Percentiles rank a stretch among this genome's conserved stretches.
phyloP scores from a whole-genome alignment of 108 stramenopile species.

The Skeletonema menzelii region DNA sequence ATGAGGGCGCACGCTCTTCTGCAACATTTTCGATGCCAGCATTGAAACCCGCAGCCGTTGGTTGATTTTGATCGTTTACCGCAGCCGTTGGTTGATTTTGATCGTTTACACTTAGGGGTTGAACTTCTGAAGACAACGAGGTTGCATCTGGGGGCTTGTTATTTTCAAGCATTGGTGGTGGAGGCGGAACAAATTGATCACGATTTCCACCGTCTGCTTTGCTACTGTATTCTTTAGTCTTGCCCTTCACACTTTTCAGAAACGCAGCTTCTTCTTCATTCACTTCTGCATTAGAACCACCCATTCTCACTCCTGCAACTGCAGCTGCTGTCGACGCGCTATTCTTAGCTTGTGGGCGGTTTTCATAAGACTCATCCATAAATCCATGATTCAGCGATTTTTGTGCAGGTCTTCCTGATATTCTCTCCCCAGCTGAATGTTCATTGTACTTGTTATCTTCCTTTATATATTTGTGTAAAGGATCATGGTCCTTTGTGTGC shows the following conservation, averaged over 20 bases:
- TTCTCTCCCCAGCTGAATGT: constrained; percentile 20
- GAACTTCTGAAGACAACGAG: not conserved
- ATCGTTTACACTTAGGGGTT: not conserved
- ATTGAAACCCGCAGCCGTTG: not conserved
- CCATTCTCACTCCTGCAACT: constrained; percentile 10
- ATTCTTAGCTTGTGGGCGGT: constrained; percentile 31
- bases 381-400: constrained; percentile 41
- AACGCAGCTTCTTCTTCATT: constrained; percentile 30
- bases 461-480: constrained; percentile 14
- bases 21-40: not conserved
- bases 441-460: constrained; percentile 6
- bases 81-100: not conserved
- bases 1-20: not conserved
- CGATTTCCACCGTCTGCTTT: not conserved
- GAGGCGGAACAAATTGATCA: not conserved
- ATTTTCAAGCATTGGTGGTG: not conserved
- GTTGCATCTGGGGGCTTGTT: not conserved
- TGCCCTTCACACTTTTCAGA: constrained; percentile 19
- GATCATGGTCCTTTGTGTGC: constrained; percentile 35
- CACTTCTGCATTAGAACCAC: not conserved
- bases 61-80: not conserved
- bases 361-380: constrained; percentile 35
- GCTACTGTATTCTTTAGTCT: not conserved
- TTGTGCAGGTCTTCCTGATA: constrained; percentile 21
- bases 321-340: constrained; percentile 11